phyloP scores from a whole-genome alignment of 148 eudicot species.

The Vaccinium darrowii region DNA sequence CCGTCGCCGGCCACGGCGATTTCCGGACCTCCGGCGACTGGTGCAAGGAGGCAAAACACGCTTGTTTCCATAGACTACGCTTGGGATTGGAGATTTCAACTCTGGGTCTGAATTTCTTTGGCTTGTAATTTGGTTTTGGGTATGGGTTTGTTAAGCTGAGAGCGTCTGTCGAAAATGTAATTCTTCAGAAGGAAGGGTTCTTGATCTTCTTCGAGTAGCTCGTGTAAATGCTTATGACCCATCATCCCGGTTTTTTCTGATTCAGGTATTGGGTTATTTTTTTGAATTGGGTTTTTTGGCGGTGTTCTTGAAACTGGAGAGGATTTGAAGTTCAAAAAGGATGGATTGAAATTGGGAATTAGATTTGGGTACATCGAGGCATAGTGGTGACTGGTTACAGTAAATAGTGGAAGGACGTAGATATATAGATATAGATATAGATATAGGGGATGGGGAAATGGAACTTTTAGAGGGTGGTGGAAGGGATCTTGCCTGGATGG shows the following conservation, averaged over 20 bases:
- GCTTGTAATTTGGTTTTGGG: slow-evolving; percentile 19
- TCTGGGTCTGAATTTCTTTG: slow-evolving; percentile 25
- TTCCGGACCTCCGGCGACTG: slow-evolving; percentile 59
- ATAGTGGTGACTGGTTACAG: not conserved
- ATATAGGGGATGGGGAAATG: not conserved
- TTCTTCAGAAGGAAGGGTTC: slow-evolving; percentile 69
- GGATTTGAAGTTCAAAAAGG: slow-evolving; percentile 8
- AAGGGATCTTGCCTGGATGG: not conserved
- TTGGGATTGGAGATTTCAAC: slow-evolving; percentile 28
- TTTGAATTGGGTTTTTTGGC: not conserved
- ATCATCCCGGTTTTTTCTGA: slow-evolving; percentile 12
- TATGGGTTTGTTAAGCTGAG: slow-evolving; percentile 33
- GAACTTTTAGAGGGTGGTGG: not conserved
- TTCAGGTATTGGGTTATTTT: not conserved
- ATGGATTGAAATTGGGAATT: slow-evolving; percentile 6
- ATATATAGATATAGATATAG: not conserved
- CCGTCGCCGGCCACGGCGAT: slow-evolving; percentile 40
- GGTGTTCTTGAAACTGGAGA: not conserved
- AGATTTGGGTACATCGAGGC: slow-evolving; percentile 18
- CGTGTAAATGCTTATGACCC: slow-evolving; percentile 63
- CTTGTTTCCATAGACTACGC: slow-evolving; percentile 46
- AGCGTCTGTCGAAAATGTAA: slow-evolving; percentile 50
- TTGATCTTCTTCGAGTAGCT: slow-evolving; percentile 71
- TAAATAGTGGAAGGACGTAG: not conserved
- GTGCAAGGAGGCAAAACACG: slow-evolving; percentile 55